phyloP scores from a whole-genome alignment of 192 early-diverging fungal species.

The Funneliformis geosporum region DNA sequence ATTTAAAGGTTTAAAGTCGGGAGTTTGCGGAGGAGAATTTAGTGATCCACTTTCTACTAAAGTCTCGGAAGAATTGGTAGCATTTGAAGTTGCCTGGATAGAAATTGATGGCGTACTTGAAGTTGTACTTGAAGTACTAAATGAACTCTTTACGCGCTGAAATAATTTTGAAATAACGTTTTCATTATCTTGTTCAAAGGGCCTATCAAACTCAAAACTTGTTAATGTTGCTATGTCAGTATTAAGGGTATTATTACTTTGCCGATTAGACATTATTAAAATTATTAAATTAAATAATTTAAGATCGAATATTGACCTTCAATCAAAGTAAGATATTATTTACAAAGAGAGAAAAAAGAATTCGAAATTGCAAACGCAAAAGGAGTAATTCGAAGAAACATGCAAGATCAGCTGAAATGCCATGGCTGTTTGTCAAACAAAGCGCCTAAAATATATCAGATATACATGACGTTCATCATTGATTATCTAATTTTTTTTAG shows the following conservation, averaged over 20 bases:
- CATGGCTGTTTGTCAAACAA: too few relatives aligned
- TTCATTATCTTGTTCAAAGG: conserved; percentile 42
- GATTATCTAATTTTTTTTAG: too few relatives aligned
- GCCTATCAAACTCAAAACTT: conserved; percentile 44
- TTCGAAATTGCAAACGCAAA: background rate
- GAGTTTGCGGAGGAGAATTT: background rate
- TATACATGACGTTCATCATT: too few relatives aligned
- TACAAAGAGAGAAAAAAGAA: background rate
- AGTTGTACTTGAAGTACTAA: conserved; percentile 14
- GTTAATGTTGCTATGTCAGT: conserved; percentile 37
- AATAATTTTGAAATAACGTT: conserved; percentile 59
- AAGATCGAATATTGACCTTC: background rate
- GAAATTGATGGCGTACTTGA: background rate
- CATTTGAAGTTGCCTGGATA: background rate
- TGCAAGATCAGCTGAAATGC: too few relatives aligned
- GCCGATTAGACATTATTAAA: background rate
- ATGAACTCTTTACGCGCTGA: conserved; percentile 52
- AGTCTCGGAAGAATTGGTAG: background rate
- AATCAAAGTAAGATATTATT: background rate
- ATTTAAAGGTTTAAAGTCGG: background rate
- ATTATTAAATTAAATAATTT: background rate
- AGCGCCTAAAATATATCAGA: too few relatives aligned
- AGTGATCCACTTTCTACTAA: background rate
- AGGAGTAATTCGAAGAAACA: too few relatives aligned
- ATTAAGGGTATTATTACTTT: background rate